Evolutionary conservation across 306 rosid species (phyloP).

Genomic region (Oxytropis ochrocephala): DNA sequence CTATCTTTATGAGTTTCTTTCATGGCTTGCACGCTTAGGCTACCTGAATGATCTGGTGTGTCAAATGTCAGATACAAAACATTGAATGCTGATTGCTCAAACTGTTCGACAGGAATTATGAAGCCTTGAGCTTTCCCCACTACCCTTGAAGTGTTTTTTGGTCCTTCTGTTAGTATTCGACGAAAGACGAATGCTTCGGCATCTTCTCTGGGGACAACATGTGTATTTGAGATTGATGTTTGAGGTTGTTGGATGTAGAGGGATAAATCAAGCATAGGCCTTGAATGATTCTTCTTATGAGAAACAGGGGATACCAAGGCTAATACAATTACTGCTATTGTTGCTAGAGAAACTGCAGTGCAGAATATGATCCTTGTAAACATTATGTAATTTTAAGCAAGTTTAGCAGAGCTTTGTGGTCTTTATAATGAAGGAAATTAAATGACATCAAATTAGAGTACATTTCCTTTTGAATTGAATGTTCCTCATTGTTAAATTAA

Average conservation of each 20-base stretch:
- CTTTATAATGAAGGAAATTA: background rate
- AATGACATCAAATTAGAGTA: background rate
- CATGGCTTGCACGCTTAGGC: slow-evolving; percentile 54
- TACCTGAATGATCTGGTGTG: slow-evolving; percentile 54
- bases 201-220: slow-evolving; percentile 6
- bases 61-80: slow-evolving; percentile 66
- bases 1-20: slow-evolving; percentile 26
- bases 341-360: slow-evolving; percentile 48
- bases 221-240: background rate
- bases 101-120: slow-evolving; percentile 53
- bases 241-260: slow-evolving; percentile 66
- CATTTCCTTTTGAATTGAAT: background rate
- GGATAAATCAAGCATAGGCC: slow-evolving; percentile 59
- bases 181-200: slow-evolving; percentile 55
- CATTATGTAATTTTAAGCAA: slow-evolving; percentile 21
- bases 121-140: slow-evolving; percentile 72
- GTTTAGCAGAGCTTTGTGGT: background rate
- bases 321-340: slow-evolving; percentile 51
- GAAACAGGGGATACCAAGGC: slow-evolving; percentile 61
- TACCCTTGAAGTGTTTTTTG: slow-evolving; percentile 51
- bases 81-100: slow-evolving; percentile 58
- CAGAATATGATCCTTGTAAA: slow-evolving; percentile 48
- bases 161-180: slow-evolving; percentile 62
- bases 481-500: background rate
- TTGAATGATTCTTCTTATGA: slow-evolving; percentile 28